Evolutionary conservation across 2,329 filamentous ascomycete species (phyloP).

Genomic region (Aspergillus ochraceus): DNA sequence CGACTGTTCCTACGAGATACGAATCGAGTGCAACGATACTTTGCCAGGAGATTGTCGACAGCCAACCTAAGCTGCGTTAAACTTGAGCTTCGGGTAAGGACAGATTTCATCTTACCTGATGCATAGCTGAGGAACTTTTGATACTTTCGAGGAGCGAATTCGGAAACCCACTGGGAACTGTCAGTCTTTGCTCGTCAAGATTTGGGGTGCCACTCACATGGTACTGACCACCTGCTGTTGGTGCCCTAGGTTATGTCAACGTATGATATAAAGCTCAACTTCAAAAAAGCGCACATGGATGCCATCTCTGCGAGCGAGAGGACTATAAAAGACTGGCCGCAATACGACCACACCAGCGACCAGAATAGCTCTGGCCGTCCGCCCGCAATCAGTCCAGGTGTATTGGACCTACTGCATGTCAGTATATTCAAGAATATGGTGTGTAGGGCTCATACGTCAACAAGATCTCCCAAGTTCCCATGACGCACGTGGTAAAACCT

Average conservation of each 20-base stretch:
- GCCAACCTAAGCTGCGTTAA: not conserved
- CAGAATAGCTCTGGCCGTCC: slow-evolving; percentile 2
- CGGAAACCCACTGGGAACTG: not conserved
- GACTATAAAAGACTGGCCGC: slow-evolving; percentile 1
- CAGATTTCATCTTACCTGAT: not conserved
- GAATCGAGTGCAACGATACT: not conserved
- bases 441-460: not conserved
- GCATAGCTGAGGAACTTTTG: slow-evolving; percentile 3
- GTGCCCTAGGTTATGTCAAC: not conserved
- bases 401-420: not conserved
- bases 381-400: not conserved
- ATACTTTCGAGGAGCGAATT: slow-evolving; percentile 1
- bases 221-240: slow-evolving; percentile 3
- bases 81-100: not conserved
- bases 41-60: slow-evolving; percentile 1
- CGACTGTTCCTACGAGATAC: not conserved
- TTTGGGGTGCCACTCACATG: not conserved
- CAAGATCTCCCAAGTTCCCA: slow-evolving; percentile 1
- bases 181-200: too few relatives aligned
- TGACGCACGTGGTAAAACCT: not conserved
- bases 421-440: not conserved
- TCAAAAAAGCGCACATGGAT: not conserved
- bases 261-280: not conserved
- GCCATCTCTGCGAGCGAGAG: slow-evolving; percentile 4
- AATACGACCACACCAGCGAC: slow-evolving; percentile 2